Conservation (phyloP, 495 filamentous ascomycete genomes). For the Immersiella caudata region DNA sequence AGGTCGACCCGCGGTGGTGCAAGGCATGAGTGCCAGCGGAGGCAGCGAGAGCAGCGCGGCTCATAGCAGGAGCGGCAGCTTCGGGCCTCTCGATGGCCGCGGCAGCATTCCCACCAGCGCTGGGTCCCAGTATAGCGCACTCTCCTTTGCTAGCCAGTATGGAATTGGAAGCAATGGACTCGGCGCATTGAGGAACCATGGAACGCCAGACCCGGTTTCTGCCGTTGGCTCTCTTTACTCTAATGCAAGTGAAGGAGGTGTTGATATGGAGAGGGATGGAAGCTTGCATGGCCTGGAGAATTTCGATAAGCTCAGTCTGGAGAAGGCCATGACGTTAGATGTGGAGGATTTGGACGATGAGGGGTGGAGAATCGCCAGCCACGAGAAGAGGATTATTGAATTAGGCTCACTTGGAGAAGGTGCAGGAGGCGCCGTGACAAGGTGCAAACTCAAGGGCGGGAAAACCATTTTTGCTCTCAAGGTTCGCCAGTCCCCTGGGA, state of each 20-base stretch:
- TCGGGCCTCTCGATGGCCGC: conserved; percentile 70
- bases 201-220: conserved; percentile 83
- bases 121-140: conserved; percentile 75
- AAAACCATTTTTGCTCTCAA: conserved; percentile 97
- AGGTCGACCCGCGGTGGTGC: conserved; percentile 43
- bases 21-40: conserved; percentile 66
- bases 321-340: conserved; percentile 79
- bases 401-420: conserved; percentile 91
- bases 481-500: conserved; percentile 56
- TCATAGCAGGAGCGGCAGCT: conserved; percentile 75
- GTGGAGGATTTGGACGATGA: conserved; percentile 94
- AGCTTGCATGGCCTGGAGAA: conserved; percentile 69
- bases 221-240: conserved; percentile 85
- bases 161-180: conserved; percentile 46
- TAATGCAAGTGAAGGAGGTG: conserved; percentile 66
- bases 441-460: conserved; percentile 82
- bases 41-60: conserved; percentile 66
- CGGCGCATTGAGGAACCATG: conserved; percentile 45
- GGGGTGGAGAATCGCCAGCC: conserved; percentile 89
- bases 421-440: conserved; percentile 92
- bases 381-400: conserved; percentile 83
- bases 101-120: conserved; percentile 77
- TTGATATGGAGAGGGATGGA: conserved; percentile 74
- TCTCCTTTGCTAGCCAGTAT: conserved; percentile 73
- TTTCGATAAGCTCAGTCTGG: conserved; percentile 72